phyloP scores from a whole-genome alignment of 768 basidiomycete species.

The Ephemerocybe angulata region DNA sequence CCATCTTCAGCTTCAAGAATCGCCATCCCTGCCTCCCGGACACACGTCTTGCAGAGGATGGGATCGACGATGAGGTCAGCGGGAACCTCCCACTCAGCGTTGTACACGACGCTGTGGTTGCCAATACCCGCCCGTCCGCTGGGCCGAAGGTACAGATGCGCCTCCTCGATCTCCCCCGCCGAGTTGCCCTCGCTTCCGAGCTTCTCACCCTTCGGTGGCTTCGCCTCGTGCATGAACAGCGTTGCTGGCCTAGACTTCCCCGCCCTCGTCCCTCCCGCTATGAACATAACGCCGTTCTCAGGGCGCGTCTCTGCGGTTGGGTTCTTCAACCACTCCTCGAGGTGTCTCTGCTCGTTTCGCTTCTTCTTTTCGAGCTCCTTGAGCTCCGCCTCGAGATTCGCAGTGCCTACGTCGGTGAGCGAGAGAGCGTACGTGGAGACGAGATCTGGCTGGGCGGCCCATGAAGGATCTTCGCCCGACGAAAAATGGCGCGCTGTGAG shows the following conservation, averaged over 20 bases:
- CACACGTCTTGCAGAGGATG: slow-evolving; percentile 35
- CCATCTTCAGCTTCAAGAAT: slow-evolving; percentile 26
- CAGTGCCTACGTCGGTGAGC: neutral
- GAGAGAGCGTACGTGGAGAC: slow-evolving; percentile 4
- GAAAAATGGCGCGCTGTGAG: slow-evolving; percentile 22
- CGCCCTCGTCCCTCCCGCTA: neutral
- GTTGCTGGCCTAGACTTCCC: neutral
- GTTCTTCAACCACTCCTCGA: slow-evolving; percentile 5
- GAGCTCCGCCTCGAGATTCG: neutral
- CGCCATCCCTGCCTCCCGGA: neutral
- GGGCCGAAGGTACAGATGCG: slow-evolving; percentile 48
- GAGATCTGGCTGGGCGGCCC: neutral
- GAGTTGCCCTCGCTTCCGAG: no score
- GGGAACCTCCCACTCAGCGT: slow-evolving; percentile 52
- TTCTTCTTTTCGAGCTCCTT: slow-evolving; percentile 10
- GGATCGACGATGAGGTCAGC: slow-evolving; percentile 33
- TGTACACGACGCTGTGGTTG: slow-evolving; percentile 50
- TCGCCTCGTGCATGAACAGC: neutral
- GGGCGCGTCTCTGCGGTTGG: slow-evolving; percentile 19
- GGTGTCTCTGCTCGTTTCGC: no score
- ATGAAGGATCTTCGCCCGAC: neutral
- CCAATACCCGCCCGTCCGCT: slow-evolving; percentile 38
- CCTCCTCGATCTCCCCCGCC: no score
- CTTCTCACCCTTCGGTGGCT: neutral
- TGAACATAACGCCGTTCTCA: slow-evolving; percentile 25